A percentile compares a stretch with the other conserved stretches of the same genome.
phyloP scores from a whole-genome alignment of 2,329 filamentous ascomycete genomes.

The Aspergillus tanneri region DNA sequence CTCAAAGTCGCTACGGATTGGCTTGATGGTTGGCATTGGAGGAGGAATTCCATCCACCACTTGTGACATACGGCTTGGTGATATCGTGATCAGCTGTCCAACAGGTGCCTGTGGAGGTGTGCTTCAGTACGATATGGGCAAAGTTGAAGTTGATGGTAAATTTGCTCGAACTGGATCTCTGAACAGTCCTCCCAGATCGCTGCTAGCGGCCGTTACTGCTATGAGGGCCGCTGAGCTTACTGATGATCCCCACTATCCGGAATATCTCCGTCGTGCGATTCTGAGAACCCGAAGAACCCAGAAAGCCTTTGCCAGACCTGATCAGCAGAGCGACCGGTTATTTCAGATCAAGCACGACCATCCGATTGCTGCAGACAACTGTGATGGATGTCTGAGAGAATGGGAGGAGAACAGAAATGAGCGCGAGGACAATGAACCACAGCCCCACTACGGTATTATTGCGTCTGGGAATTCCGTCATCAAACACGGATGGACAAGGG shows the following conservation, averaged over 20 bases:
- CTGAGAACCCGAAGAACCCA: conserved; percentile 6
- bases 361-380: conserved; percentile 5
- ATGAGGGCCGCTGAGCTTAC: conserved; percentile 4
- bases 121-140: conserved; percentile 28
- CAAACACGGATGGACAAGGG: conserved; percentile 12
- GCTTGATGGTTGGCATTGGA: conserved; percentile 25
- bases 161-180: conserved; percentile 17
- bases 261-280: conserved; percentile 11
- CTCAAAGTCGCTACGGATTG: conserved; percentile 17
- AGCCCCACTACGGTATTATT: conserved; percentile 19
- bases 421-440: conserved; percentile 12
- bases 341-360: conserved; percentile 12
- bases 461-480: conserved; percentile 19
- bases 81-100: conserved; percentile 30
- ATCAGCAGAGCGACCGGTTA: conserved; percentile 7
- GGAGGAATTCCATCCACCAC: conserved; percentile 25
- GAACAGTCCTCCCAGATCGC: conserved; percentile 16
- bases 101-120: conserved; percentile 20
- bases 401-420: conserved; percentile 13
- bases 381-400: conserved; percentile 9
- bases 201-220: conserved; percentile 13
- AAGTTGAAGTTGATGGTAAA: conserved; percentile 8
- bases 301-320: conserved; percentile 10
- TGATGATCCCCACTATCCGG: conserved; percentile 8
- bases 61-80: conserved; percentile 32